phyloP scores from a whole-genome alignment of 148 eudicot genomes.

The Rhododendron kiyosumense region DNA sequence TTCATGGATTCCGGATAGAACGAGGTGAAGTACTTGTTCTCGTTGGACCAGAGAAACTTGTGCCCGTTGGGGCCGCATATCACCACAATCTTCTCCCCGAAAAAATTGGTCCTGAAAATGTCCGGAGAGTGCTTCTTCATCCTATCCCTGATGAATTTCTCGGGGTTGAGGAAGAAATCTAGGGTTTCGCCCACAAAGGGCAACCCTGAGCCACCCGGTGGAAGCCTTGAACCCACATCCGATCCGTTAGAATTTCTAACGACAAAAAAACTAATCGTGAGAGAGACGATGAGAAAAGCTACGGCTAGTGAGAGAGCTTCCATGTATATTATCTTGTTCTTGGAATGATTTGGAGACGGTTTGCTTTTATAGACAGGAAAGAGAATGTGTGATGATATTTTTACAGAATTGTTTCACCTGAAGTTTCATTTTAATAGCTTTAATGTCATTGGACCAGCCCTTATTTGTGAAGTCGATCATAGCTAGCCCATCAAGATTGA shows the following conservation, averaged over 20 bases:
- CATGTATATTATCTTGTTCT: not conserved
- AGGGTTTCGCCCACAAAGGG: not conserved
- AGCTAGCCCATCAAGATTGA: too few species aligned
- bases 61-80: slow-evolving; percentile 6
- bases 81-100: not conserved
- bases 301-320: not conserved
- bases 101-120: not conserved
- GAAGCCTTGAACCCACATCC: not conserved
- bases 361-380: not conserved
- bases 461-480: too few species aligned
- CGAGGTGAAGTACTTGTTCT: not conserved
- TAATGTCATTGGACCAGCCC: too few species aligned
- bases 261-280: not conserved
- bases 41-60: slow-evolving; percentile 2
- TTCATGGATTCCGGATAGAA: not conserved
- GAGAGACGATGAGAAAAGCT: not conserved
- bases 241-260: not conserved
- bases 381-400: too few species aligned
- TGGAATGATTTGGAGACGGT: not conserved
- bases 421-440: too few species aligned
- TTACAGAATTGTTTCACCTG: too few species aligned
- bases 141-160: not conserved
- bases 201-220: slow-evolving; percentile 5
- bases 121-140: not conserved
- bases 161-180: not conserved